phyloP scores from a whole-genome alignment of 176 grass and related monocot genomes.

The Oryza longistaminata region DNA sequence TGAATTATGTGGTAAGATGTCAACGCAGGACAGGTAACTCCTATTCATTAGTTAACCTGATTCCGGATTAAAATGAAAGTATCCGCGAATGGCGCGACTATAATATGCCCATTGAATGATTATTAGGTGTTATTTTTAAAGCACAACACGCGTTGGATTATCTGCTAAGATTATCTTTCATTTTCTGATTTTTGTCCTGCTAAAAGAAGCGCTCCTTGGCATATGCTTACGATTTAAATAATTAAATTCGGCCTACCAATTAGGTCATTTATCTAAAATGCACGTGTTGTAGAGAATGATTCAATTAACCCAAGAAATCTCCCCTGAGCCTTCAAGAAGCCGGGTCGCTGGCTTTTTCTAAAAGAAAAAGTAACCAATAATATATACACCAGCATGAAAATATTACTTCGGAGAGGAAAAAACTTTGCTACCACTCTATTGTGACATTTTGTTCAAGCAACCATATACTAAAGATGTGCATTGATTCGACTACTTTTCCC shows the following conservation, averaged over 20 bases:
- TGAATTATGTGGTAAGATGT: conserved; percentile 24
- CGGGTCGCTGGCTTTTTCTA: no score
- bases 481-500: background rate
- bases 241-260: background rate
- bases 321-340: no score
- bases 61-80: conserved; percentile 4
- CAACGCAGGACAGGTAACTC: background rate
- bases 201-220: background rate
- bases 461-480: background rate
- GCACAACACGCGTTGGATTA: background rate
- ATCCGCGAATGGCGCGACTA: background rate
- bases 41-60: conserved; percentile 23
- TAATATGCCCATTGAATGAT: background rate
- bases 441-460: background rate
- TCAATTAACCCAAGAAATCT: no score
- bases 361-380: background rate
- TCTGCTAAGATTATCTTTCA: background rate
- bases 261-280: no score
- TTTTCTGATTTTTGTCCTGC: background rate
- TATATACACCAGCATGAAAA: background rate
- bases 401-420: background rate
- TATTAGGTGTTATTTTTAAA: conserved; percentile 34
- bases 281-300: no score
- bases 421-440: background rate
- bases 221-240: background rate